Evolutionary conservation across 352 stramenopile genomes (phyloP), one percentile per base, ranked within the genome.

Genomic region (Phytophthora pluvialis): DNA sequence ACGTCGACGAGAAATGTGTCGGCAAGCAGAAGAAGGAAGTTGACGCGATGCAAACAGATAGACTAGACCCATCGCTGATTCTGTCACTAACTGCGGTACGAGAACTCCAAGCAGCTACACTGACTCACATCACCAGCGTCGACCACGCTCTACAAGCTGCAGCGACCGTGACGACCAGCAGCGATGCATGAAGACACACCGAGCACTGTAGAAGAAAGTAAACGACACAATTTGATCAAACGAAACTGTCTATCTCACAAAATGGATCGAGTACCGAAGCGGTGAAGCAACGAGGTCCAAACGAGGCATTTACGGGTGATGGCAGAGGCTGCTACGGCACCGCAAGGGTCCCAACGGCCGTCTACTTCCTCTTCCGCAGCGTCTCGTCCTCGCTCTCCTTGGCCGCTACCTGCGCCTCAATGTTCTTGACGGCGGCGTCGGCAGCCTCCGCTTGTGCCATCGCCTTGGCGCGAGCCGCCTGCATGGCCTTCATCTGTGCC

Each of bases 351-450:
- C 43, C 53, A 10, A 5, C 9, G 12, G 28, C 38, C 46, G 40
- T 60, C 63, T 75, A 91, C 78, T 89, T 90, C 66, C 83, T 83
- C 75, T 90, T 89, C 71, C 83, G 76, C 43, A 90, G 53, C 11
- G 67, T 78, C 43, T 77, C 69, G 35, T 78, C 67, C 39, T 74
- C 73, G 50, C 67, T 64, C 16, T 65, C 60, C 38, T 63, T 72
- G 3, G 55, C 66, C 51, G 65, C 72, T 54, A 77, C 72, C 53
- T 83, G 64, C 7, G 64, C 67, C 55, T 79, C 71, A 52, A 70
- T 73, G 58, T 76, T 80, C 61, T 83, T 70, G 21, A 81, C 67
- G 12, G 72, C 63, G 38, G 57, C 39, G 31, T 72, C 53, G 5
- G 70, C 73, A 45, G 76, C 70, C 40, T 73, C 56, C n/a, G 67